Base-by-base conservation (phyloP, 768 basidiomycete species). In the Chalciporus piperatus region DNA sequence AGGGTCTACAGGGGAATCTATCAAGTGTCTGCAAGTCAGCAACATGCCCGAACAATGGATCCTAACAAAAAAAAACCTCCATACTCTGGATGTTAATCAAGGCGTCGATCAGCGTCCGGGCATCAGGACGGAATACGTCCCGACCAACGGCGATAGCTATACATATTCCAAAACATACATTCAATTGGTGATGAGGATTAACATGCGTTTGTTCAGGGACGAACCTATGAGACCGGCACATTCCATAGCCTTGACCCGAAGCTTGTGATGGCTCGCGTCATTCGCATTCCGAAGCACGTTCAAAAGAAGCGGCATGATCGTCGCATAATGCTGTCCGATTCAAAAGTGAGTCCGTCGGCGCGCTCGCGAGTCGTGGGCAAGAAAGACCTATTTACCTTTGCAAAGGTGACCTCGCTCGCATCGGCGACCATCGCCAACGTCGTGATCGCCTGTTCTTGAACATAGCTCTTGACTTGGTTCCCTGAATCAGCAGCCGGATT, bases 351-450 rank as follows among this genome's bases (percentile, higher is more conserved):
- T 7, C 11, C 13, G 11, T 32, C 30, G 13, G 30, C 13, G 30
- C 13, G 8, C 30, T 32, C 30, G 30, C 11, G 11, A 32, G 2
- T 12, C 30, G 30, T 12, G 30, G 30, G 13, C 2, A 11, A 10
- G 13, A 32, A 32, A 32, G 30, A 32, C 30, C 12, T 6, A 61
- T 70, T 2, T 53, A 83, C 89, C 76, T 87, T 87, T 8, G 75
- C 80, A 64, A 95, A 94, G 2, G 83, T 86, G 1, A 70, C 71
- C 68, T 91, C 89, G 57, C 90, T 90, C 1, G 86, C 87, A 65
- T 92, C 87, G 0, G 92, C 91, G 1, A 94, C 87, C 84, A 92
- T 92, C 3, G 92, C 91, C 27, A 95, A 70, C 12, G 89, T 91
- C 27, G 89, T 93, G 47, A 96, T 82, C 0, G 86, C 88, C 62